Evolutionary conservation across 306 rosid species (phyloP).

Genomic region (Casuarina cunninghamiana): DNA sequence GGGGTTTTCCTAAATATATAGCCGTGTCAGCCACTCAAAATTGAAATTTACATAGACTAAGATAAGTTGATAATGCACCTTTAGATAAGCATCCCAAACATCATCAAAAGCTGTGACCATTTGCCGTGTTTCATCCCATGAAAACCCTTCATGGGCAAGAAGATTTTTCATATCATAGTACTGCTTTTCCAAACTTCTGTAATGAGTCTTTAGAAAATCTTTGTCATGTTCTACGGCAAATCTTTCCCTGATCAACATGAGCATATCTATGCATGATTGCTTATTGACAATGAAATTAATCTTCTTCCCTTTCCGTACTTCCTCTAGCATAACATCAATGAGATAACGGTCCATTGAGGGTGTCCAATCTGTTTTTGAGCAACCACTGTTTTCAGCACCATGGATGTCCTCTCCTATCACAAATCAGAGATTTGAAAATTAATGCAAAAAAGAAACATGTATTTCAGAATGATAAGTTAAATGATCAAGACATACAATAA

Average conservation of each 20-base stretch:
- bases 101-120: slow-evolving; percentile 43
- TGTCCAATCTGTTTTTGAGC: slow-evolving; percentile 44
- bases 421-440: slow-evolving; percentile 18
- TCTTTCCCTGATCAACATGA: slow-evolving; percentile 5
- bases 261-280: slow-evolving; percentile 31
- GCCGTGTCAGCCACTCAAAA: slow-evolving; percentile 24
- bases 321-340: slow-evolving; percentile 49
- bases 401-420: slow-evolving; percentile 41
- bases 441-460: background rate
- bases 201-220: background rate
- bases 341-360: slow-evolving; percentile 53
- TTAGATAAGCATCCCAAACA: slow-evolving; percentile 56
- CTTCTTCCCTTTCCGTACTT: slow-evolving; percentile 37
- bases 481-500: background rate
- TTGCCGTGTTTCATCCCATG: slow-evolving; percentile 54
- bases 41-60: slow-evolving; percentile 12
- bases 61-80: slow-evolving; percentile 36
- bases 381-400: slow-evolving; percentile 24
- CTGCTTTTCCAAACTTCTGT: slow-evolving; percentile 1
- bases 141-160: slow-evolving; percentile 48
- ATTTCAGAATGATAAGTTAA: background rate
- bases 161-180: slow-evolving; percentile 35
- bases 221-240: background rate
- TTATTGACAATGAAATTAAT: slow-evolving; percentile 31
- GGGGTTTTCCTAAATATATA: slow-evolving; percentile 46